These are phyloP conservation scores for Carex littledalei DNA, from an alignment of 176 grass and related monocot genomes.

Conservation along the genomic window DNA sequence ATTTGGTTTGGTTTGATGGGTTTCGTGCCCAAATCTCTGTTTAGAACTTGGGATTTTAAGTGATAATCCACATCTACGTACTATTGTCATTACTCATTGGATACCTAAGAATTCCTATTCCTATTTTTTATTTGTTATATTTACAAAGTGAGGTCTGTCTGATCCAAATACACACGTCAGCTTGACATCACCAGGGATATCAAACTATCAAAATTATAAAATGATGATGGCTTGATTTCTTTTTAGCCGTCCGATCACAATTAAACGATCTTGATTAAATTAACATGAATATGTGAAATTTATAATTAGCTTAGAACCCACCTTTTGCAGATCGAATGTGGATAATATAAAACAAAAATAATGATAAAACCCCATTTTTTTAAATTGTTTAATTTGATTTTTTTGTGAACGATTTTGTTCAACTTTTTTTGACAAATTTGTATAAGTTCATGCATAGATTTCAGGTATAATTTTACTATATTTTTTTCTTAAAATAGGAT, in stretches of 20 bases:
- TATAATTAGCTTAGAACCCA: neutral
- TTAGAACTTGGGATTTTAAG: slow-evolving; percentile 18
- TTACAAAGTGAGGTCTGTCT: neutral
- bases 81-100: slow-evolving; percentile 3
- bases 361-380: too few relatives aligned
- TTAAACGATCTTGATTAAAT: neutral
- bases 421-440: too few relatives aligned
- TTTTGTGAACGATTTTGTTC: too few relatives aligned
- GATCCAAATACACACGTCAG: neutral
- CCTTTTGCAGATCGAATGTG: too few relatives aligned
- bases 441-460: neutral
- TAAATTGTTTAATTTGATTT: too few relatives aligned
- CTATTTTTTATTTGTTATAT: neutral
- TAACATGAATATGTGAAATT: neutral
- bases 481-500: neutral
- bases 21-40: slow-evolving; percentile 29
- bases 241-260: neutral
- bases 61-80: neutral
- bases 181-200: neutral
- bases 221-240: neutral
- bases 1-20: slow-evolving; percentile 24
- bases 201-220: too few relatives aligned
- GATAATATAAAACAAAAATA: too few relatives aligned
- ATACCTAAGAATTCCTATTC: slow-evolving; percentile 18
- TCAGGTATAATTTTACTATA: neutral